Conservation (phyloP, 129 eudicot genomes). For the Centella asiatica region DNA sequence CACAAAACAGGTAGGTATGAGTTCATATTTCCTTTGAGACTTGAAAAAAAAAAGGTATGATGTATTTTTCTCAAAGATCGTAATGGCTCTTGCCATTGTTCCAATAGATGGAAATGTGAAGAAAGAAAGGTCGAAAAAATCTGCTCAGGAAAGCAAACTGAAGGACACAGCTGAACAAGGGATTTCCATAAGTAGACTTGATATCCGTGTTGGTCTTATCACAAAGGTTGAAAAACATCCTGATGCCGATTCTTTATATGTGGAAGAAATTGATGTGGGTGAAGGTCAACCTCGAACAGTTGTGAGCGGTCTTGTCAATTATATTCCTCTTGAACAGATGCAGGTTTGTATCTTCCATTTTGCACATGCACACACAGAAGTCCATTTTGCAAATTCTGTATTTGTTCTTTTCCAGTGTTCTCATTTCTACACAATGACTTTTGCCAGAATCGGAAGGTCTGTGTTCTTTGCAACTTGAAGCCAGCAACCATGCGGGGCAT, state of each 20-base stretch:
- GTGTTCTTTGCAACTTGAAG: slow-evolving; percentile 95
- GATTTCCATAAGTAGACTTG: slow-evolving; percentile 70
- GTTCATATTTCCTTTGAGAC: too few species aligned
- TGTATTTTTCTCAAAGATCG: too few species aligned
- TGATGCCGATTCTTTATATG: slow-evolving; percentile 94
- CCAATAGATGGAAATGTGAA: slow-evolving; percentile 43
- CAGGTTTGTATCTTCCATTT: slow-evolving; percentile 38
- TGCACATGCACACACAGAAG: background rate
- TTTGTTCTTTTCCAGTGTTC: background rate
- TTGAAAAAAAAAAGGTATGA: too few species aligned
- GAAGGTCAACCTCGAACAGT: slow-evolving; percentile 87
- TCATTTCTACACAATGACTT: slow-evolving; percentile 1
- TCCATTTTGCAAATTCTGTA: too few species aligned
- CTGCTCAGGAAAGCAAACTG: slow-evolving; percentile 43
- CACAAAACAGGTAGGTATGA: too few species aligned
- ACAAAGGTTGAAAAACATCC: slow-evolving; percentile 86
- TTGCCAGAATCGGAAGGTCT: slow-evolving; percentile 79
- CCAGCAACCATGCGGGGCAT: slow-evolving; percentile 96
- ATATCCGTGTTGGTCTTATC: slow-evolving; percentile 91
- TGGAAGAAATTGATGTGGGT: slow-evolving; percentile 95
- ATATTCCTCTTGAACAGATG: slow-evolving; percentile 82
- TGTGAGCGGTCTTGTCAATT: slow-evolving; percentile 91
- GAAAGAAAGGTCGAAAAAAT: slow-evolving; percentile 39
- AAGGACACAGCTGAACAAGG: slow-evolving; percentile 59
- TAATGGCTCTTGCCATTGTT: background rate